Evolutionary conservation across 768 basidiomycete genomes (phyloP), one percentile per base, ranked within the genome.

Genomic region (Russula sp.): DNA sequence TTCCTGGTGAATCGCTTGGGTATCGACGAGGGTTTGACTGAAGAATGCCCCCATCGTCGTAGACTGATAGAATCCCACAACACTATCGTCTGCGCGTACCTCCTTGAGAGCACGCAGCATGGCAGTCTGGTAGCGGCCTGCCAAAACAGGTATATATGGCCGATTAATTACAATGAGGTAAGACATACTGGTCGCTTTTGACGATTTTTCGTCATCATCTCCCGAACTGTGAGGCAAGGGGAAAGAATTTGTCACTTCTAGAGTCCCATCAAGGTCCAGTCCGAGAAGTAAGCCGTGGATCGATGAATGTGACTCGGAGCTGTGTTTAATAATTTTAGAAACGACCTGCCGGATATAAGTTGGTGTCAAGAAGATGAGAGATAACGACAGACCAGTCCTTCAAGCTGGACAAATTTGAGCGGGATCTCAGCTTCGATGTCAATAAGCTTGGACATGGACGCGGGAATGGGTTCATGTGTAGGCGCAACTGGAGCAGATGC

Each of bases 51-150:
- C 91, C 44, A 92, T 80, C 9, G 86, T 84, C 32, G 88, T 92
- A 49, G 90, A 89, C 71, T 96, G 92, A 77, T 98, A 98, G 75
- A 96, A 93, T 44, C 95, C 95, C 59, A 97, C 88, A 39, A 94
- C 84, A 67, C 87, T 92, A 75, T 96, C 93, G 70, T 95, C 93
- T 42, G 87, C 85, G 70, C 91, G 88, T 59, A 95, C 94, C 73
- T 95, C 93, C 71, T 91, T 90, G 71, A 98, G 79, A 27, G 89
- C 88, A 60, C 89, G 85, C 51, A 94, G 78, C 91, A 94, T 91
- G 61, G 86, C 82, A 40, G 82, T 78, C 74, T 94, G 91, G 73
- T 93, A 94, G 50, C 90, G 88, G 59, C 81, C 88, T 91, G 70
- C 37, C 50, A 54, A 67, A 16, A 37, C 10, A 35, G 34, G 51